Percentiles rank a stretch among this genome's conserved stretches.
These are phyloP conservation scores for Boletus subparvulus DNA, from an alignment of 768 basidiomycete species.

Conservation along the genomic window DNA sequence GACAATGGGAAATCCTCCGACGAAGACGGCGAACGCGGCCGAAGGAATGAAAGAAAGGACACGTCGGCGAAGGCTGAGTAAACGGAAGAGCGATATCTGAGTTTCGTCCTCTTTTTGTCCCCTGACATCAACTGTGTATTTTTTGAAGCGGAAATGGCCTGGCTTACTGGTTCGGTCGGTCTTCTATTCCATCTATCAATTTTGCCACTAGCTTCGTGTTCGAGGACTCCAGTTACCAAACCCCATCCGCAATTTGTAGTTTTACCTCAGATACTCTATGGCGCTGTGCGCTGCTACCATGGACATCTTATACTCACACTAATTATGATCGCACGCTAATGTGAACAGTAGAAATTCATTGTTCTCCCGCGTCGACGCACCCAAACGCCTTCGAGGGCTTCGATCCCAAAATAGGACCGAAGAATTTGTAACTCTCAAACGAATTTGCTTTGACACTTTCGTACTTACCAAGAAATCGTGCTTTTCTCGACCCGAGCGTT, in stretches of 20 bases:
- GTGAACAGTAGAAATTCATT: neutral
- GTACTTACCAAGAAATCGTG: neutral
- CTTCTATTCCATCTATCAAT: constrained; percentile 20
- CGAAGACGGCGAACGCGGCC: constrained; percentile 15
- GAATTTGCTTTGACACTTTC: neutral
- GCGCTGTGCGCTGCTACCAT: constrained; percentile 19
- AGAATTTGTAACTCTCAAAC: neutral
- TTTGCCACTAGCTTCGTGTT: constrained; percentile 4
- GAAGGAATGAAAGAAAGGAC: constrained; percentile 24
- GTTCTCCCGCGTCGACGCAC: constrained; percentile 4
- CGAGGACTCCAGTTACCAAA: constrained; percentile 8
- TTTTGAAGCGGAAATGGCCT: constrained; percentile 21
- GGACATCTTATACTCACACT: neutral
- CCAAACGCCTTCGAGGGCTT: constrained; percentile 1
- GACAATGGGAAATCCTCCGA: constrained; percentile 4
- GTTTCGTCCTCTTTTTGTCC: constrained; percentile 12
- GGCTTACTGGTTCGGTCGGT: constrained; percentile 16
- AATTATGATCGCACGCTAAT: constrained; percentile 7
- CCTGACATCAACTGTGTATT: constrained; percentile 11
- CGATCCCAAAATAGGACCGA: constrained; percentile 1
- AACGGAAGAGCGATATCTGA: constrained; percentile 31
- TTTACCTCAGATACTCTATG: constrained; percentile 2
- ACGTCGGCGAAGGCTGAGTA: constrained; percentile 35
- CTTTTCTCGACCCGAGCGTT: constrained; percentile 6
- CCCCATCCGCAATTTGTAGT: constrained; percentile 9